Conservation (phyloP, 306 rosid species). For the peach (Prunus persica) region DNA sequence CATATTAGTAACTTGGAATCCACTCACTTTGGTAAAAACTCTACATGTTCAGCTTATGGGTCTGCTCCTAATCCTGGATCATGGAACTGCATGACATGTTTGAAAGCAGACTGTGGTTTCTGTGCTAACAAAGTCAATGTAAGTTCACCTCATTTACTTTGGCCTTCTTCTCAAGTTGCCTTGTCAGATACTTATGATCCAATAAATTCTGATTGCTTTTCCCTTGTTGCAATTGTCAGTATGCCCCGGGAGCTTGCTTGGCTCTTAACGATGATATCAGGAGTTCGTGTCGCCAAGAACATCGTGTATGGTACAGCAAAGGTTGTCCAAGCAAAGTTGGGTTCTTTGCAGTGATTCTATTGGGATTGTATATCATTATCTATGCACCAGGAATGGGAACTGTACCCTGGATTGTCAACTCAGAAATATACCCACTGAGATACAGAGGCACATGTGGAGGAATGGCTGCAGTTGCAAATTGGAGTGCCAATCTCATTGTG, state of each 20-base stretch:
- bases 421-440: conserved; percentile 73
- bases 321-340: conserved; percentile 81
- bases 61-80: conserved; percentile 37
- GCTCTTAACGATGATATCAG: conserved; percentile 30
- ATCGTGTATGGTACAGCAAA: conserved; percentile 58
- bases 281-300: conserved; percentile 30
- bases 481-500: conserved; percentile 69
- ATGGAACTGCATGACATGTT: conserved; percentile 80
- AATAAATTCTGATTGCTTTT: background rate
- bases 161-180: background rate
- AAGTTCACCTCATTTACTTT: conserved; percentile 24
- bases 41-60: conserved; percentile 53
- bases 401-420: conserved; percentile 78
- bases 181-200: background rate
- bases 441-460: conserved; percentile 83
- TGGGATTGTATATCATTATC: conserved; percentile 59
- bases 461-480: conserved; percentile 75
- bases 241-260: conserved; percentile 71
- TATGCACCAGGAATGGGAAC: conserved; percentile 88
- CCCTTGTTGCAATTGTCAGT: conserved; percentile 32
- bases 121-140: conserved; percentile 46
- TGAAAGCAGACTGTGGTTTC: conserved; percentile 58
- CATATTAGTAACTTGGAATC: conserved; percentile 41
- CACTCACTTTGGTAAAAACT: conserved; percentile 54
- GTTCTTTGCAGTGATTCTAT: conserved; percentile 53